Evolutionary conservation across 352 stramenopile genomes (phyloP).

Genomic region (Pythium plurisporium): DNA sequence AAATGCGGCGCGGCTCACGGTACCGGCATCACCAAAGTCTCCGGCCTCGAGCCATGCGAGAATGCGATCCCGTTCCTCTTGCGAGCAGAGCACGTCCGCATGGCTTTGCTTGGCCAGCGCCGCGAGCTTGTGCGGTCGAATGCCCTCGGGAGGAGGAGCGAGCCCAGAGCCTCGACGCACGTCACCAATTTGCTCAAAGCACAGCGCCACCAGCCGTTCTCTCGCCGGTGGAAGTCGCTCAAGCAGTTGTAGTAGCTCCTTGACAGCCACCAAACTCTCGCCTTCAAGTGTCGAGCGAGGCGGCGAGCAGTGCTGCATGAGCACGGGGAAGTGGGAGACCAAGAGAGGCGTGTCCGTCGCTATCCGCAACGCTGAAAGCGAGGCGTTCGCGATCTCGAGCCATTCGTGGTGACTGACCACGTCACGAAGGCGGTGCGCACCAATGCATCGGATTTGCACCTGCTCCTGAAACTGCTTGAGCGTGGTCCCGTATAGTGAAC

Average conservation of each 20-base stretch:
- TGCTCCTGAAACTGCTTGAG: slow-evolving; percentile 23
- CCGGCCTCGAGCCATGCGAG: slow-evolving; percentile 30
- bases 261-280: slow-evolving; percentile 10
- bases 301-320: slow-evolving; percentile 51
- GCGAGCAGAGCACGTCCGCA: slow-evolving; percentile 28
- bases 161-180: slow-evolving; percentile 35
- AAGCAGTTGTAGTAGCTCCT: slow-evolving; percentile 37
- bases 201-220: slow-evolving; percentile 34
- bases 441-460: slow-evolving; percentile 21
- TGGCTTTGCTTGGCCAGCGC: slow-evolving; percentile 45
- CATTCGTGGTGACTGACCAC: slow-evolving; percentile 11
- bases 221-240: slow-evolving; percentile 31
- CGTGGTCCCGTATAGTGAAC: slow-evolving; percentile 30
- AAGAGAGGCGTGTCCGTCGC: slow-evolving; percentile 11
- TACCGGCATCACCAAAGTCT: neutral
- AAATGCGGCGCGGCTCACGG: slow-evolving; percentile 35
- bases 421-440: slow-evolving; percentile 6
- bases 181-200: slow-evolving; percentile 59
- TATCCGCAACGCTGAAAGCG: neutral
- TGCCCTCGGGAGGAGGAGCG: slow-evolving; percentile 39
- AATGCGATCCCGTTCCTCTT: slow-evolving; percentile 29
- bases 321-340: slow-evolving; percentile 36
- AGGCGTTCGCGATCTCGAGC: slow-evolving; percentile 17
- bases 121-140: slow-evolving; percentile 42
- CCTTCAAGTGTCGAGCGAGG: slow-evolving; percentile 4